Conservation (phyloP, 176 grass and related monocot species). For the Carex scoparia region DNA sequence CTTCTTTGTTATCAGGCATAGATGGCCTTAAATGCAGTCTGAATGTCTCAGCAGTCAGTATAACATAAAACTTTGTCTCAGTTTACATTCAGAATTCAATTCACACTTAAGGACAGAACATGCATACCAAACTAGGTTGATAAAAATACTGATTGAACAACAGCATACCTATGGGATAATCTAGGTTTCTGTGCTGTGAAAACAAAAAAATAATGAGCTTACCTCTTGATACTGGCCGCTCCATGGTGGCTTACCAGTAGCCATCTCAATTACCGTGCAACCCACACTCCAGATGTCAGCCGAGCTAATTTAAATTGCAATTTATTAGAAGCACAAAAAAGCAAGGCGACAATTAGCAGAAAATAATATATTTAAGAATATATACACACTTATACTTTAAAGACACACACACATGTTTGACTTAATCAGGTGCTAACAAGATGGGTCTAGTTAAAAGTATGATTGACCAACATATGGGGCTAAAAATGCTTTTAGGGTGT, state of each 20-base stretch:
- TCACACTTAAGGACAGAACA: background rate
- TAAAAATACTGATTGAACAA: background rate
- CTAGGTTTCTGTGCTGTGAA: background rate
- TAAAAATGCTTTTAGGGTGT: background rate
- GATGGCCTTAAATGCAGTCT: background rate
- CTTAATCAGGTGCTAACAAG: background rate
- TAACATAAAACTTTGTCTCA: background rate
- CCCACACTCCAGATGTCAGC: constrained; percentile 99
- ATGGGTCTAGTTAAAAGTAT: background rate
- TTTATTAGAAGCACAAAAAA: constrained; percentile 12
- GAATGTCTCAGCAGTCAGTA: background rate
- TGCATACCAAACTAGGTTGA: background rate
- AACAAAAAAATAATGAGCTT: background rate
- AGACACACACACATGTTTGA: background rate
- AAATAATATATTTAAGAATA: constrained; percentile 10
- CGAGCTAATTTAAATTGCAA: constrained; percentile 45
- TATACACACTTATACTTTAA: background rate
- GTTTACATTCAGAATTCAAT: background rate
- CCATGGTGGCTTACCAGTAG: constrained; percentile 97
- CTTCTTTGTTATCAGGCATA: background rate
- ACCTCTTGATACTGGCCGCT: constrained; percentile 98
- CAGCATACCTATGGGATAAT: background rate
- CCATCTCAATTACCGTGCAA: constrained; percentile 99
- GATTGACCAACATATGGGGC: background rate
- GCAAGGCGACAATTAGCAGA: constrained; percentile 19